These are phyloP conservation scores for Dovyalis caffra DNA, from an alignment of 345 rosid species.

Conservation along the genomic window DNA sequence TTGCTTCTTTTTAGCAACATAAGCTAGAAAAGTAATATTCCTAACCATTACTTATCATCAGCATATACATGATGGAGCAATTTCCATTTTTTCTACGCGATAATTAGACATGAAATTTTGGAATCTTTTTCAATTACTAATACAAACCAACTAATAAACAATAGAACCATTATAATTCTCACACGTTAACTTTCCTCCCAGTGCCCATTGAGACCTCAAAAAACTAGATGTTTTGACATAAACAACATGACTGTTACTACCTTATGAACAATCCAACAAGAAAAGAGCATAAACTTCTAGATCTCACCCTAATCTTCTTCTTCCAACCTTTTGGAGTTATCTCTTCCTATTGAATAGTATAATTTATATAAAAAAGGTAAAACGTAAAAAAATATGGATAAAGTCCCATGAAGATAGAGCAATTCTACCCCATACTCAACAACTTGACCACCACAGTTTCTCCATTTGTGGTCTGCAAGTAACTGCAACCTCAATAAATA, in stretches of 20 bases:
- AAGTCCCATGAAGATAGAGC: background rate
- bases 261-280: background rate
- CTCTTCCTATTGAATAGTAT: background rate
- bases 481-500: background rate
- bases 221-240: background rate
- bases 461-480: background rate
- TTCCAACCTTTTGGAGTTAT: background rate
- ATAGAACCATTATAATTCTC: constrained; percentile 2
- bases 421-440: background rate
- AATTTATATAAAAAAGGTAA: too few species aligned
- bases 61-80: background rate
- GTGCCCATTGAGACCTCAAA: background rate
- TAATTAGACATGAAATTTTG: background rate
- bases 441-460: background rate
- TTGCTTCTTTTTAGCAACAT: background rate
- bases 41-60: background rate
- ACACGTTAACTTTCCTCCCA: background rate
- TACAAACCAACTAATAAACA: background rate
- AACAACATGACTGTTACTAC: background rate
- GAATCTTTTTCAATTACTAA: background rate
- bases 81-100: background rate
- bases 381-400: background rate
- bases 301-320: background rate
- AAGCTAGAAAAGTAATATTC: background rate
- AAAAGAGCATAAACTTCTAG: background rate